Evolutionary conservation across 495 filamentous ascomycete species (phyloP).

Genomic region (Neurospora cerealis): DNA sequence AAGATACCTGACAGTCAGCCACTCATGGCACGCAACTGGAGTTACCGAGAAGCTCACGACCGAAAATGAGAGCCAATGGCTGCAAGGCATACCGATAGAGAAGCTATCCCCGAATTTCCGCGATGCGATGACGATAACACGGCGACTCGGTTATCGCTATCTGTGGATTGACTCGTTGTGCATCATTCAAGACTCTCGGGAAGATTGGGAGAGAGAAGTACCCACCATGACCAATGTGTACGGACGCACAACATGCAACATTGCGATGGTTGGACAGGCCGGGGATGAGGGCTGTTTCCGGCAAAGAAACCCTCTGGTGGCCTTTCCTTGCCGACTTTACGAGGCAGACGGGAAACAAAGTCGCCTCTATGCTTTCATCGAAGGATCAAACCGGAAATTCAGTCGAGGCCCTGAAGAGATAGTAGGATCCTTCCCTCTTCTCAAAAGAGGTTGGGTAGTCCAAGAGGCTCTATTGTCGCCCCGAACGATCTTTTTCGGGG

Average conservation of each 20-base stretch:
- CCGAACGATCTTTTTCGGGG: not conserved
- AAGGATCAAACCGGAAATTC: not conserved
- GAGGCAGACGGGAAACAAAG: not conserved
- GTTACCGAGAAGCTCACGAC: not conserved
- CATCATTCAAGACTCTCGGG: constrained; percentile 11
- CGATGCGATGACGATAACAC: constrained; percentile 15
- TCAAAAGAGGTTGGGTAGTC: not conserved
- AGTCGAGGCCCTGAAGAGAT: not conserved
- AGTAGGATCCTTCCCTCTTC: not conserved
- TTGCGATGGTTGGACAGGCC: not conserved
- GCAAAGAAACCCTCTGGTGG: not conserved
- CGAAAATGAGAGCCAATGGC: not conserved
- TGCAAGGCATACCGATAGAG: not conserved
- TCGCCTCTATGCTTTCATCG: not conserved
- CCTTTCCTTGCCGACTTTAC: not conserved
- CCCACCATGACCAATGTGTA: not conserved
- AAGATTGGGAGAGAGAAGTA: not conserved
- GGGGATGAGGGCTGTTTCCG: not conserved
- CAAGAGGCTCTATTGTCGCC: not conserved
- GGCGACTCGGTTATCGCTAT: constrained; percentile 7
- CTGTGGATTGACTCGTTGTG: constrained; percentile 18
- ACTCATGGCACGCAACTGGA: not conserved
- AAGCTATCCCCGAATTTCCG: not conserved
- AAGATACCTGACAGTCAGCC: not conserved
- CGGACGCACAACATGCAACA: not conserved